Conservation (phyloP, 257 asterid species). For the Nicotiana tomentosiformis region DNA sequence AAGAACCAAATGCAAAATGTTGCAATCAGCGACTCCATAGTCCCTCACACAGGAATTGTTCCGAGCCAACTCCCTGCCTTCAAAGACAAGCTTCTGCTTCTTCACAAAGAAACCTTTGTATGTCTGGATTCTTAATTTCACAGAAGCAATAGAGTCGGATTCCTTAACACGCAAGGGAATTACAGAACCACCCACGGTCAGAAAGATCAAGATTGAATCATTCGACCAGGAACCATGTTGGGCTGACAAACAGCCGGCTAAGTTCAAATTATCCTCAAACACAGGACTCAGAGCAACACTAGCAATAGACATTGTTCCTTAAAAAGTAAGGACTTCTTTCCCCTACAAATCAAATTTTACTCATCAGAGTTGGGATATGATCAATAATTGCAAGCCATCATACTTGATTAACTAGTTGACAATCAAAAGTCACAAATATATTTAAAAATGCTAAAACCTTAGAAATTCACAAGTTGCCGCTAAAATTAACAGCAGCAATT, state of each 20-base stretch:
- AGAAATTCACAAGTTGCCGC: not conserved
- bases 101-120: conserved; percentile 56
- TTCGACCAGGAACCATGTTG: conserved; percentile 30
- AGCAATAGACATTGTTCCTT: conserved; percentile 57
- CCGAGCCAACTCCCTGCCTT: conserved; percentile 76
- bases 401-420: conserved; percentile 9
- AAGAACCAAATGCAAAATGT: conserved; percentile 57
- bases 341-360: conserved; percentile 24
- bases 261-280: conserved; percentile 49
- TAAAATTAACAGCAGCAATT: not conserved
- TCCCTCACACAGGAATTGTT: conserved; percentile 49
- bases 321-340: conserved; percentile 19
- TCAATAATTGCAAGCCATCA: not conserved
- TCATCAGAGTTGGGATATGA: not conserved
- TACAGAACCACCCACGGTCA: conserved; percentile 55
- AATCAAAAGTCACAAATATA: not conserved
- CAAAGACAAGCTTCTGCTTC: conserved; percentile 64
- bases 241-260: conserved; percentile 36
- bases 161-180: conserved; percentile 63
- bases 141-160: conserved; percentile 74
- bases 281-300: conserved; percentile 74
- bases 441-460: conserved; percentile 13
- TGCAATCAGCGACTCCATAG: conserved; percentile 62
- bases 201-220: conserved; percentile 60
- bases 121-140: conserved; percentile 59